Evolutionary conservation across 805 yeast species (phyloP), one percentile per base, ranked within the genome.

Genomic region (Kockiozyma suomiensis): DNA sequence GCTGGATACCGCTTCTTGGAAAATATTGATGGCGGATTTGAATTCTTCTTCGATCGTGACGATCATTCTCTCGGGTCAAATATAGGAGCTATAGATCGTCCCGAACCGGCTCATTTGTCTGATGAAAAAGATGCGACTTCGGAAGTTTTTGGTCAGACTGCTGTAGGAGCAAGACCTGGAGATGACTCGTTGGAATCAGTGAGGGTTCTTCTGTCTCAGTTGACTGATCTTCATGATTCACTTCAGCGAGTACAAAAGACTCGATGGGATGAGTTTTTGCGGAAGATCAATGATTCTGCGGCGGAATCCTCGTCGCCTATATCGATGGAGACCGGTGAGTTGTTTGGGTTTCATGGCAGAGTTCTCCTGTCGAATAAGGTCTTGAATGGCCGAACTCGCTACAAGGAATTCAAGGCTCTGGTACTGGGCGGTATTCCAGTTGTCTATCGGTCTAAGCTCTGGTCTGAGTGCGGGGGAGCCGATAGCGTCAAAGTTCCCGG

Each of bases 391-490:
- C 57, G 59, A 21, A 40, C 61, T 2, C 61, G 70, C 12, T 70
- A 70, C 61, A 69, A 70, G 55, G 73, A 70, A 56, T 74, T 78
- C 41, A 64, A 64, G 1, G 70, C 66, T 13, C 70, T 83, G 15
- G 78, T 81, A 2, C 67, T 71, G 32, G 71, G 72, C 25, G 87
- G 87, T 0, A 76, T 83, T 0, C 84, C 86, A 0, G 72, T 76
- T 48, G 76, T 76, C 26, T 76, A 80, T 58, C 71, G 86, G 4
- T 74, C 81, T 21, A 70, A 72, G 37, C 70, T 83, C 8, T 83
- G 87, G 87, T 70, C 77, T 12, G 84, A 83, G 62, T 73, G 84
- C n/a, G 76, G 81, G 2, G 85, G 85, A 0, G 82, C 84, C 0
- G 74, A 74, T 58, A 70, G 72, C 49, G 60, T 78, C 2, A 72